Evolutionary conservation across 768 basidiomycete genomes (phyloP), one percentile per base, ranked within the genome.

Genomic region (Tephrocybe sp.): DNA sequence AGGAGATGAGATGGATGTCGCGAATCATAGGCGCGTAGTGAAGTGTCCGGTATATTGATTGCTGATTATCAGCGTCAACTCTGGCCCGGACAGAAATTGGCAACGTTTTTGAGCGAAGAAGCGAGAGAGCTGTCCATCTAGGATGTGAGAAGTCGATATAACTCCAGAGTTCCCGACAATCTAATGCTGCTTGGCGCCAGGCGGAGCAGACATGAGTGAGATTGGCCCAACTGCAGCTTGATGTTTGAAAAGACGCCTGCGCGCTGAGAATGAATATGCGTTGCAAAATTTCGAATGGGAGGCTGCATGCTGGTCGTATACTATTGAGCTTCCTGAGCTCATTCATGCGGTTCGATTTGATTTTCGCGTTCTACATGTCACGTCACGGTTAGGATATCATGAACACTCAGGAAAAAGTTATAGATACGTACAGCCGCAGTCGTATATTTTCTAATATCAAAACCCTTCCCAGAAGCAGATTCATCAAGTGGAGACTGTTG

Each of bases 61-160:
- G 57, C 27, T 66, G 59, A 43, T 69, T 72, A 18, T 61, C 42
- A 15, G 61, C 54, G 16, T 61, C 58, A 13, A 71, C 66, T 25
- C 57, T 57, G 1, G 69, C 61, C 23, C 62, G 53, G 18, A 74
- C 57, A 29, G 63, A 64, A 30, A 73, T 53, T 24, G 71, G 61
- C 19, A 62, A 57, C 42, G 58, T 62, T 45, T 65, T 67, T 11
- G 70, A 67, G 21, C 71, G 62, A 21, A 49, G 41, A 22, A 68
- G 56, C 7, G 69, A 67, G 24, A 70, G 42, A 33, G 60, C 50
- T 22, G 59, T 66, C 63, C 65, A 66, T 55, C 49, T 61, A 4
- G 69, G 64, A 54, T 69, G 61, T 2, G 70, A 64, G 45, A 72
- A 74, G 49, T 74, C 73, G 54, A 73, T 60, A 50, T 64, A 63